Base-by-base conservation (phyloP, 352 stramenopile species). In the Phytophthora pseudosyringae region DNA sequence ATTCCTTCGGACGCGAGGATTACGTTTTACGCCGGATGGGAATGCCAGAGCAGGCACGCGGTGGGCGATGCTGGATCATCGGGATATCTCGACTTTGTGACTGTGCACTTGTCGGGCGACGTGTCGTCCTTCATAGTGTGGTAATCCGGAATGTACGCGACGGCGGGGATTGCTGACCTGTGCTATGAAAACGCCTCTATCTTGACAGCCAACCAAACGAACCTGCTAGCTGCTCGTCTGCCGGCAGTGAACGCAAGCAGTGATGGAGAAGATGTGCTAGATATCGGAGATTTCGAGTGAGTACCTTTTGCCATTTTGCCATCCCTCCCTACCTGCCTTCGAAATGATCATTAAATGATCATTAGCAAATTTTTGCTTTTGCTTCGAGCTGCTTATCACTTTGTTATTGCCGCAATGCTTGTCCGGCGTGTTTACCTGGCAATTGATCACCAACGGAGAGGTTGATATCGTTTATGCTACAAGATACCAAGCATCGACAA, bases 61-160 rank as follows among this genome's bases (percentile, higher is more conserved):
- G 6, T 59, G 10, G 53, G 36, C 1, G 52, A 59, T 1, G 40
- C 12, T 5, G 44, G 52, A 38, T 49, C 52, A 3, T 39, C 28
- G 3, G 46, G 61, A 32, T 12, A 52, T 5, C 55, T 67, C 12
- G 52, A 69, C 61, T 69, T 66, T 61, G 29, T 44, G 11, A n/a
- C 26, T 9, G 18, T 52, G 9, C 11, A 60, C 13, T 44, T 70
- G 33, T 55, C 32, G 3, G 46, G n/a, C 9, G 39, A 50, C 10
- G 52, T 73, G 5, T 61, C 46, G 36, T 63, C 59, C 26, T 60
- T 69, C 21, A 73, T 73, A 51, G 26, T 73, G 13, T 69, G 36
- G 46, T 50, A 73, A 29, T 69, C 59, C 10, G 64, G 52, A 12
- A 54, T 59, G 32, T 73, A 68, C 32, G 43, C 58, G n/a, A 72